These are phyloP conservation scores for Anisodus acutangulus DNA, from an alignment of 257 asterid genomes.

Conservation along the genomic window DNA sequence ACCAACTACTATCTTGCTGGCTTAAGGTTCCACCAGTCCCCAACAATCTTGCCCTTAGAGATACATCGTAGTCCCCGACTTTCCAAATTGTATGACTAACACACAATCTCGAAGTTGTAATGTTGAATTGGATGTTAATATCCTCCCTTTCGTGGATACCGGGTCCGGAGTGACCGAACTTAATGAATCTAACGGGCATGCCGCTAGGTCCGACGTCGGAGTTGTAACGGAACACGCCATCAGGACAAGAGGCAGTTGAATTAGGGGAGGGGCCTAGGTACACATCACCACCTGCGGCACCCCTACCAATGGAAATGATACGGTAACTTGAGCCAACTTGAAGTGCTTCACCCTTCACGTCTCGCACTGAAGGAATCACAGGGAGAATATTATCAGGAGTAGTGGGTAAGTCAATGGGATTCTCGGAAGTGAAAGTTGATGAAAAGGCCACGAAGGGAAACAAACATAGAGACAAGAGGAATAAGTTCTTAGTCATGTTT, in stretches of 20 bases:
- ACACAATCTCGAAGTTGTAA: not conserved
- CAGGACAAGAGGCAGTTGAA: not conserved
- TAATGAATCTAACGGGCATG: not conserved
- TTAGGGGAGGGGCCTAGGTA: conserved; percentile 17
- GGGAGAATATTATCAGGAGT: not conserved
- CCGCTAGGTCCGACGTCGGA: not conserved
- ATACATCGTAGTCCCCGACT: conserved; percentile 2
- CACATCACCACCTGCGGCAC: conserved; percentile 21
- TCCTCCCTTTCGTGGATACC: not conserved
- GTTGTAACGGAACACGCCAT: not conserved
- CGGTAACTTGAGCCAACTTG: not conserved
- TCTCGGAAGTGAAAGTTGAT: conserved; percentile 18
- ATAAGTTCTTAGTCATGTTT: not conserved
- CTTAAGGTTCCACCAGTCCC: not conserved
- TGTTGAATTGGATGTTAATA: not conserved
- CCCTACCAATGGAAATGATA: not conserved
- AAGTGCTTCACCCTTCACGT: not conserved
- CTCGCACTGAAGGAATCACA: not conserved
- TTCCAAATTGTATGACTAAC: not conserved
- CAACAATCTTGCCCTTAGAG: not conserved
- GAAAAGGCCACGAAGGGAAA: conserved; percentile 1
- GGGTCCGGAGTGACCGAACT: not conserved
- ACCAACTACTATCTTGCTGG: not conserved
- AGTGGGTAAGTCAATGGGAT: not conserved
- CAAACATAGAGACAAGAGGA: not conserved